These are phyloP conservation scores for Smallanthus sonchifolius DNA, from an alignment of 129 eudicot species.

Conservation along the genomic window DNA sequence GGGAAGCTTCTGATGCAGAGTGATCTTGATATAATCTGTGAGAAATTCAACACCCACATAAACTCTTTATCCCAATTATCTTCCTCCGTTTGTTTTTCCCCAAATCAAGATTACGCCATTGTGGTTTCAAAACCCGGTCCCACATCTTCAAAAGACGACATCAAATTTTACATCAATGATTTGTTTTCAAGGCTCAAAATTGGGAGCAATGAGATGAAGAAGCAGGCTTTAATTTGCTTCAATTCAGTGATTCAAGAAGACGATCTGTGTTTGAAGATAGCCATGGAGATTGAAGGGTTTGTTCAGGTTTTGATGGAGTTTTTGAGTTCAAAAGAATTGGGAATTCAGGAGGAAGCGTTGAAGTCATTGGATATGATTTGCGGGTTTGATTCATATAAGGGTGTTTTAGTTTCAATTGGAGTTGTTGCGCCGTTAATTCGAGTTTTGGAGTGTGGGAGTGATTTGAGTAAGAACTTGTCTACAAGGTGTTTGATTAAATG, in stretches of 20 bases:
- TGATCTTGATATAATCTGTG: neutral
- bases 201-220: neutral
- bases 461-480: neutral
- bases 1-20: neutral
- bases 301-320: neutral
- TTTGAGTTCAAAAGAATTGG: no score
- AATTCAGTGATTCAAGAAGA: neutral
- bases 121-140: neutral
- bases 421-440: neutral
- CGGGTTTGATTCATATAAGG: neutral
- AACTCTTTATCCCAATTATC: neutral
- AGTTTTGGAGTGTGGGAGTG: neutral
- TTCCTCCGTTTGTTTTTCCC: neutral
- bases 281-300: neutral
- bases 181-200: neutral
- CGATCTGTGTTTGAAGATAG: neutral
- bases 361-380: neutral
- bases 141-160: neutral
- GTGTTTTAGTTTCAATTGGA: neutral
- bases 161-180: neutral
- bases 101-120: neutral
- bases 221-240: neutral
- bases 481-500: no score
- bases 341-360: no score
- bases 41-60: neutral